Evolutionary conservation across 1,284 basidiomycete genomes (phyloP).

Genomic region (Meira nashicola): DNA sequence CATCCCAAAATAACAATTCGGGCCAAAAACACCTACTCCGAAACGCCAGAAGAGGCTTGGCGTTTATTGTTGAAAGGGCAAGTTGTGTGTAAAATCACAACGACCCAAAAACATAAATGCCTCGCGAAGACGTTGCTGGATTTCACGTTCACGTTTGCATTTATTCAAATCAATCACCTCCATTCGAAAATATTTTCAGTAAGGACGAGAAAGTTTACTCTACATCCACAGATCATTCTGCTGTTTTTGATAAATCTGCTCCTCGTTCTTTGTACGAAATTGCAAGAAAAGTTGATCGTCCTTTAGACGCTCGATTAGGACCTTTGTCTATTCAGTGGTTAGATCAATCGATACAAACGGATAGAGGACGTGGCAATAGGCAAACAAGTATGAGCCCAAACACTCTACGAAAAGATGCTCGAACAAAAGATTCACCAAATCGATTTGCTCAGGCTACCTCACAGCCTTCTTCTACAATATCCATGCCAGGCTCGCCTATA

Average conservation of each 20-base stretch:
- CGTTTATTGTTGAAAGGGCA: no score
- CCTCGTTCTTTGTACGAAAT: conserved; percentile 2
- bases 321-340: background rate
- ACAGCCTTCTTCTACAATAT: background rate
- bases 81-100: no score
- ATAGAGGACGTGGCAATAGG: background rate
- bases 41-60: no score
- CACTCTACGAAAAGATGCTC: background rate
- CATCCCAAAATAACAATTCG: no score
- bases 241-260: background rate
- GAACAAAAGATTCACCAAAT: background rate
- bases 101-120: no score
- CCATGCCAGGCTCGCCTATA: background rate
- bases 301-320: conserved; percentile 1
- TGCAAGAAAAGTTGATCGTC: conserved; percentile 2
- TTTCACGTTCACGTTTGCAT: conserved; percentile 1
- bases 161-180: background rate
- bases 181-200: conserved; percentile 5
- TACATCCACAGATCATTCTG: no score
- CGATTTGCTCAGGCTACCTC: background rate
- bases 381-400: background rate
- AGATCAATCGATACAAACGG: background rate
- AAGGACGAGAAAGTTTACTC: background rate
- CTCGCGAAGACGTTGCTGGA: background rate
- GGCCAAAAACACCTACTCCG: no score